A percentile compares a stretch with the other conserved stretches of the same genome.
Conservation (phyloP, 768 basidiomycete species). For the Mycena leptocephala region DNA sequence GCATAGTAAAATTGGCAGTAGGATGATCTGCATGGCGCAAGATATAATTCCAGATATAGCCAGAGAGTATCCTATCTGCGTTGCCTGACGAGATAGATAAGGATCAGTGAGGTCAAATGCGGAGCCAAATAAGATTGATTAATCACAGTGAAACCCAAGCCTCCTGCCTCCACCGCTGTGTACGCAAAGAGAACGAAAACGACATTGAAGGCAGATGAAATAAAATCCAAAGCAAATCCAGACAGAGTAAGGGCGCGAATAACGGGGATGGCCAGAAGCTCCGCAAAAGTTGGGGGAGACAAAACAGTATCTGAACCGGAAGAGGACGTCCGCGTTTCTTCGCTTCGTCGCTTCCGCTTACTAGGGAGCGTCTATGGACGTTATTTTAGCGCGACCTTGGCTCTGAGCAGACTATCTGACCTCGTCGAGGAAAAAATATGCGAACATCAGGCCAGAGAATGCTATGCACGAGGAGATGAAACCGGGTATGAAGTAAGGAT, state of each 20-base stretch:
- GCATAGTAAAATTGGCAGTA: slow-evolving; percentile 69
- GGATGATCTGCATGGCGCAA: slow-evolving; percentile 63
- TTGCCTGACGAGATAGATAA: slow-evolving; percentile 39
- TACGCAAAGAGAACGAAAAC: slow-evolving; percentile 79
- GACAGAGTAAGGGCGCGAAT: slow-evolving; percentile 67
- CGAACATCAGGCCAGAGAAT: slow-evolving; percentile 56
- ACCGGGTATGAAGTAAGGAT: slow-evolving; percentile 78
- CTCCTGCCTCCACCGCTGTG: slow-evolving; percentile 68
- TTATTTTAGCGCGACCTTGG: slow-evolving; percentile 20
- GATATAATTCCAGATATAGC: slow-evolving; percentile 65
- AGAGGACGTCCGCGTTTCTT: slow-evolving; percentile 27
- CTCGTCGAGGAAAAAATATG: slow-evolving; percentile 68
- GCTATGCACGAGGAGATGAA: slow-evolving; percentile 60
- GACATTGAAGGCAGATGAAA: slow-evolving; percentile 76
- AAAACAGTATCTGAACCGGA: background rate
- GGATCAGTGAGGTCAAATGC: no score
- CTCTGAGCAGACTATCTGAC: slow-evolving; percentile 47
- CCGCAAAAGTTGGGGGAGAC: slow-evolving; percentile 44
- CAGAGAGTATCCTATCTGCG: slow-evolving; percentile 61
- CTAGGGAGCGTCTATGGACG: slow-evolving; percentile 53
- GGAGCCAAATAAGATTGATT: no score
- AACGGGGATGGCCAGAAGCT: slow-evolving; percentile 66
- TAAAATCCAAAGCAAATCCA: slow-evolving; percentile 64
- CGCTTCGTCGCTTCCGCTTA: no score
- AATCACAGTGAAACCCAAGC: slow-evolving; percentile 54